Evolutionary conservation across 306 rosid species (phyloP).

Genomic region (Dicorynia guianensis): DNA sequence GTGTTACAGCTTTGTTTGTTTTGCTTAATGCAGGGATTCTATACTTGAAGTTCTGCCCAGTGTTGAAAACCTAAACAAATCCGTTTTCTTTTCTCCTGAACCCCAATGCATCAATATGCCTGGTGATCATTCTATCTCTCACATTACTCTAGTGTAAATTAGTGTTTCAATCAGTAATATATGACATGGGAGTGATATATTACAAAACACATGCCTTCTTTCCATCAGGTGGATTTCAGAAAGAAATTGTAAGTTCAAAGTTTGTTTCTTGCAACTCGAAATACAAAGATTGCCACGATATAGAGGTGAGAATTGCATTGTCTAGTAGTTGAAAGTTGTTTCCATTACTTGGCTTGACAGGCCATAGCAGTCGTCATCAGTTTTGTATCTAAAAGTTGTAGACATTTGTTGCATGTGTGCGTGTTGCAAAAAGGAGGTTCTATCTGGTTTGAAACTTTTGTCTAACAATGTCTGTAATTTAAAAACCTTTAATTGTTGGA

Average conservation of each 20-base stretch:
- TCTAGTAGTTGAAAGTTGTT: not conserved
- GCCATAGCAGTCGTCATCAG: no score
- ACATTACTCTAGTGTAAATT: conserved; percentile 24
- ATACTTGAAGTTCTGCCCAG: conserved; percentile 50
- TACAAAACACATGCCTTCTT: conserved; percentile 43
- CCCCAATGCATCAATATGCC: conserved; percentile 34
- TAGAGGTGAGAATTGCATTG: conserved; percentile 54
- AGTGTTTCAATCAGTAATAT: conserved; percentile 32
- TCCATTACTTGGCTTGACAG: no score
- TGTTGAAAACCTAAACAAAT: conserved; percentile 42
- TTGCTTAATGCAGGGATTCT: conserved; percentile 55
- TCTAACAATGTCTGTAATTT: no score
- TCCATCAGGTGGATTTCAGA: conserved; percentile 47
- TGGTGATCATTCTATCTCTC: conserved; percentile 32
- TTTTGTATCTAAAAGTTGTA: no score
- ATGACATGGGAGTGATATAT: conserved; percentile 39
- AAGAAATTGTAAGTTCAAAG: conserved; percentile 42
- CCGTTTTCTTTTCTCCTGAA: conserved; percentile 47
- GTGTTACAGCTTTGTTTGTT: conserved; percentile 37
- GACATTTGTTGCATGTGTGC: no score
- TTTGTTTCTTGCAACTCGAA: conserved; percentile 46
- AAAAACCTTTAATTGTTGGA: no score
- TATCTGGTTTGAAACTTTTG: no score
- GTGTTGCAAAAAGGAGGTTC: no score
- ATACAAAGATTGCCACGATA: conserved; percentile 36